A percentile compares a stretch with the other conserved stretches of the same genome.
Evolutionary conservation across 2,329 filamentous ascomycete genomes (phyloP).

Genomic region (Xylaria sp.): DNA sequence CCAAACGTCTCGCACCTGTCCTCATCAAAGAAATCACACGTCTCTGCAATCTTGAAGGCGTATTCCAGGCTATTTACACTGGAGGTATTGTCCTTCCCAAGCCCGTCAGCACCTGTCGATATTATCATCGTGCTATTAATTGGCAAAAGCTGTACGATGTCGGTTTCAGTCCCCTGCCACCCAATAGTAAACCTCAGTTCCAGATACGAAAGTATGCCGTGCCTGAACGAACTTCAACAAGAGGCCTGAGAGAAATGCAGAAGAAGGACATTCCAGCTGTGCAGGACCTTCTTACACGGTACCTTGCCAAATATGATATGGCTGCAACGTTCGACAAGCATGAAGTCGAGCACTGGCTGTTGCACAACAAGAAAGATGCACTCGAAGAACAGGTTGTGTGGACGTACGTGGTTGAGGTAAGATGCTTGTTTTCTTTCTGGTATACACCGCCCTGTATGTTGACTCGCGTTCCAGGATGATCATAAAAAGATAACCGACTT

Average conservation of each 20-base stretch:
- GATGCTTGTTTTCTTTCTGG: constrained; percentile 27
- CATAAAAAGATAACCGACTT: constrained; percentile 92
- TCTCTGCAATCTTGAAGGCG: constrained; percentile 83
- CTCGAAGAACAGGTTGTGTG: constrained; percentile 85
- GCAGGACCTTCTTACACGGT: constrained; percentile 77
- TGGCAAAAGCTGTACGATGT: constrained; percentile 97
- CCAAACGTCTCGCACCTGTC: constrained; percentile 90
- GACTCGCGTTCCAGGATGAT: constrained; percentile 55
- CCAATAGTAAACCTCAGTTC: constrained; percentile 82
- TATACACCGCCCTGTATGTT: constrained; percentile 31
- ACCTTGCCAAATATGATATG: constrained; percentile 83
- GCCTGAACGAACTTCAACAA: constrained; percentile 76
- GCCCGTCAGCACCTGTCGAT: constrained; percentile 91
- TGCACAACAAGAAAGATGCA: constrained; percentile 71
- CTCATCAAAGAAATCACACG: constrained; percentile 98
- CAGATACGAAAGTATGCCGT: constrained; percentile 89
- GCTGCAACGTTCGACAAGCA: constrained; percentile 81
- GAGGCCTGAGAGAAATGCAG: constrained; percentile 83
- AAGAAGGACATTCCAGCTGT: constrained; percentile 81
- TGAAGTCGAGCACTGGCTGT: constrained; percentile 88
- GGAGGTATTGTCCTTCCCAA: constrained; percentile 90
- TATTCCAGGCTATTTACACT: constrained; percentile 97
- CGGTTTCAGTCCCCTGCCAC: constrained; percentile 89
- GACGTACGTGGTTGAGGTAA: constrained; percentile 88
- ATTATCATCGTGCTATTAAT: constrained; percentile 93